Percentiles rank a stretch among this genome's conserved stretches.
Evolutionary conservation across 768 basidiomycete genomes (phyloP).

Genomic region (Lyophyllum decastes): DNA sequence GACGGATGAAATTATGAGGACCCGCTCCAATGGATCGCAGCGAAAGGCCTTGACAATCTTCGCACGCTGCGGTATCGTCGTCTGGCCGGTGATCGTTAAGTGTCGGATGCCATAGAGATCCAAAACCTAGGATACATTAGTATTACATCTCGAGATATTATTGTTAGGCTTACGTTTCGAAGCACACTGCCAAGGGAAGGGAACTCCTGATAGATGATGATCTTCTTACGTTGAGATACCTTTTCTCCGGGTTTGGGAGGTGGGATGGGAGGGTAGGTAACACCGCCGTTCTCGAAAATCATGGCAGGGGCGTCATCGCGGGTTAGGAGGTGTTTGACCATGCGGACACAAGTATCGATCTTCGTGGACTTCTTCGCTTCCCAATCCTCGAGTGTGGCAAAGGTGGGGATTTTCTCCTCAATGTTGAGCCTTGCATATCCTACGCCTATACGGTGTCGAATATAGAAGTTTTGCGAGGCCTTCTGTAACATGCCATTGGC

Average conservation of each 20-base stretch:
- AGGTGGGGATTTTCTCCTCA: background rate
- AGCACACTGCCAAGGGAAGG: constrained; percentile 17
- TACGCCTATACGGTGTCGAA: background rate
- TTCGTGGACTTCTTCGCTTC: constrained; percentile 16
- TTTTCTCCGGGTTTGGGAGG: background rate
- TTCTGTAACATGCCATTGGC: background rate
- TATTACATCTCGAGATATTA: background rate
- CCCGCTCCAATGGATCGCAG: constrained; percentile 2
- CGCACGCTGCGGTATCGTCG: constrained; percentile 2
- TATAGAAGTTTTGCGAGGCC: background rate
- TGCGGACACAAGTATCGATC: constrained; percentile 10
- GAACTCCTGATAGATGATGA: constrained; percentile 25
- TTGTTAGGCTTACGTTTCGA: constrained; percentile 13
- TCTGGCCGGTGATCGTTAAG: constrained; percentile 17
- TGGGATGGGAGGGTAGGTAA: background rate
- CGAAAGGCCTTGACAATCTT: constrained; percentile 14
- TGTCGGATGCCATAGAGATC: background rate
- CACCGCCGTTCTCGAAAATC: background rate
- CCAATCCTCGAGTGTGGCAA: constrained; percentile 17
- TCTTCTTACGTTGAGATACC: background rate
- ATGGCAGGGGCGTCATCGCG: background rate
- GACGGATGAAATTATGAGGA: constrained; percentile 24
- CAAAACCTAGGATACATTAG: constrained; percentile 3
- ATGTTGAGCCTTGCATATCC: background rate
- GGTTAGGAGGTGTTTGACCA: constrained; percentile 8